phyloP scores from a whole-genome alignment of 2,329 filamentous ascomycete species.

The Aspergillus quadrilineatus region DNA sequence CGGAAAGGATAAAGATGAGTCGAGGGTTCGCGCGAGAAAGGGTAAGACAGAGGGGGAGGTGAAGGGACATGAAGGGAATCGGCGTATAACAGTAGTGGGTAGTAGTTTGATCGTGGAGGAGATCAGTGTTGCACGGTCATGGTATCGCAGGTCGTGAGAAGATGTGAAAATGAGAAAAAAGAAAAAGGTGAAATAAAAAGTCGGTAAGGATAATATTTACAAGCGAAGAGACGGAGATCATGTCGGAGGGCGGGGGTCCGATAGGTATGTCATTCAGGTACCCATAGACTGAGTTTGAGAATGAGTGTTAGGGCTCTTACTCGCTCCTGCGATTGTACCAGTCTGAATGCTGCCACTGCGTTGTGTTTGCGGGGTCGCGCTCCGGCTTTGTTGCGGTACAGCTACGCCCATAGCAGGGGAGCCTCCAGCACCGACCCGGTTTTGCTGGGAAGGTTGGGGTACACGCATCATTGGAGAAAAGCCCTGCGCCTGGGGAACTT shows the following conservation, averaged over 20 bases:
- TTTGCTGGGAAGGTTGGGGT: constrained; percentile 48
- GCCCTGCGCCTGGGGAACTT: constrained; percentile 49
- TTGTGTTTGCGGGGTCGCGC: constrained; percentile 48
- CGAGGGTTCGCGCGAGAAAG: neutral
- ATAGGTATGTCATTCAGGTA: constrained; percentile 23
- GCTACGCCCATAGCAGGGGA: constrained; percentile 48
- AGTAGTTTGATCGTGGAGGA: neutral
- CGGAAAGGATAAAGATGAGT: neutral
- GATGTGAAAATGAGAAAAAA: constrained; percentile 16
- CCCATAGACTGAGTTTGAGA: constrained; percentile 43
- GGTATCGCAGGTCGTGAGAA: constrained; percentile 8
- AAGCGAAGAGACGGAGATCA: constrained; percentile 22
- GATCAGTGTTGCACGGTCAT: constrained; percentile 1
- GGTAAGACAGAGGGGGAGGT: neutral
- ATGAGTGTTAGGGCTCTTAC: constrained; percentile 42
- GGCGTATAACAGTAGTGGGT: neutral
- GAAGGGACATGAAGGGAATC: neutral
- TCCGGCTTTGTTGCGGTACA: constrained; percentile 43
- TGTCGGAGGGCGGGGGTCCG: neutral
- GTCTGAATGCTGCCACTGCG: constrained; percentile 45
- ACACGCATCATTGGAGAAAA: constrained; percentile 56
- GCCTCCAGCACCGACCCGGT: constrained; percentile 38
- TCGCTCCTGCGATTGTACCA: constrained; percentile 36
- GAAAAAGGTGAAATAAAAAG: constrained; percentile 18
- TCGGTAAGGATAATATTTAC: constrained; percentile 33